Percentiles rank a stretch among this genome's conserved stretches.
Conservation (phyloP, 495 filamentous ascomycete genomes). For the Hypoxylon crocopeplum region DNA sequence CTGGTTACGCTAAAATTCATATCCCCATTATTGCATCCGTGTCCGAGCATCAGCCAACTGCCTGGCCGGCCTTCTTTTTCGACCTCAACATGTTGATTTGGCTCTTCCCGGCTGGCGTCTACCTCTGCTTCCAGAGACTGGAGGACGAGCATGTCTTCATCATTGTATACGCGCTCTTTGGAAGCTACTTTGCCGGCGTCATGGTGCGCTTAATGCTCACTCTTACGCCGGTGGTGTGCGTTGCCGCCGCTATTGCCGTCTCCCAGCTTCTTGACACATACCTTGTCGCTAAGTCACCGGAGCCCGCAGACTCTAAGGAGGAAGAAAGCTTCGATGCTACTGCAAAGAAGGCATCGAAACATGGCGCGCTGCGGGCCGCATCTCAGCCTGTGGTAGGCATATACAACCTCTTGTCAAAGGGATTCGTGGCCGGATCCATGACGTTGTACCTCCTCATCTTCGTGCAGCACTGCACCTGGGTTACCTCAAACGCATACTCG, state of each 20-base stretch:
- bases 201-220: conserved; percentile 99
- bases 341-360: conserved; percentile 60
- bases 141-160: conserved; percentile 98
- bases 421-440: conserved; percentile 70
- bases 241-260: conserved; percentile 86
- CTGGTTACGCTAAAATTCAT: conserved; percentile 98
- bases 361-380: conserved; percentile 68
- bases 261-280: conserved; percentile 93
- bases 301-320: conserved; percentile 54
- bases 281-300: conserved; percentile 64
- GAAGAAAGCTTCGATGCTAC: conserved; percentile 54
- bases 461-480: conserved; percentile 98
- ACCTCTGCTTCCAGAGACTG: conserved; percentile 94
- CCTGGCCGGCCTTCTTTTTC: conserved; percentile 99
- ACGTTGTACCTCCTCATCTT: conserved; percentile 87
- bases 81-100: conserved; percentile 98
- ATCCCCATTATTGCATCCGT: conserved; percentile 99
- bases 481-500: conserved; percentile 98
- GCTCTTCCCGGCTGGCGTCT: conserved; percentile 98
- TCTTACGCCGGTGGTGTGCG: conserved; percentile 94
- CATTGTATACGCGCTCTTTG: conserved; percentile 92
- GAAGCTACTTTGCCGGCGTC: conserved; percentile 98
- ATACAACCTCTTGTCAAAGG: conserved; percentile 80
- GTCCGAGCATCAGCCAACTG: conserved; percentile 98
- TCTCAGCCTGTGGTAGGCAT: conserved; percentile 80